A percentile compares a stretch with the other conserved stretches of the same genome.
Conservation (phyloP, 257 asterid genomes). For the Solanum paucissectum region DNA sequence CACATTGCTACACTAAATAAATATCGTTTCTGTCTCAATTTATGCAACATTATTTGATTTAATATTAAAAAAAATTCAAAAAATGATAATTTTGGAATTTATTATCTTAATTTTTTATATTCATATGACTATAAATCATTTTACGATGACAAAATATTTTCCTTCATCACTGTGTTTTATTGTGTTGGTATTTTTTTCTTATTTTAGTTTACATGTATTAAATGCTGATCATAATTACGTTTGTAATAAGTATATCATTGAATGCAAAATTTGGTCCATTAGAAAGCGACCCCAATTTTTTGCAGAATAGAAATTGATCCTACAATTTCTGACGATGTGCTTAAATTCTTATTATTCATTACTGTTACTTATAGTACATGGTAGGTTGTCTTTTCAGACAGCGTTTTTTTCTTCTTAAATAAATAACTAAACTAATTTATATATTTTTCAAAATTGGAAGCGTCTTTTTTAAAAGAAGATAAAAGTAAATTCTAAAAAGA, state of each 20-base stretch:
- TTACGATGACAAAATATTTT: not conserved
- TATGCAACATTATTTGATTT: rapidly evolving
- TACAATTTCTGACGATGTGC: not conserved
- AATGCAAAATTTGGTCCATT: not conserved
- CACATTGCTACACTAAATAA: not conserved
- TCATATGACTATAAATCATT: too few relatives aligned
- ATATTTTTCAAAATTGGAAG: not conserved
- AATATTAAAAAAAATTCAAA: not conserved
- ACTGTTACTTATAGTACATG: not conserved
- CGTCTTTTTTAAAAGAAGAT: too few relatives aligned
- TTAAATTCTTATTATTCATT: not conserved
- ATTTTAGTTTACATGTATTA: not conserved
- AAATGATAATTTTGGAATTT: too few relatives aligned
- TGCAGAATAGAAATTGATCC: not conserved
- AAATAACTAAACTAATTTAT: not conserved
- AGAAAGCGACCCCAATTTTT: not conserved
- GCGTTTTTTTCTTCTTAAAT: too few relatives aligned
- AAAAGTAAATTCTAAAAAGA: not conserved
- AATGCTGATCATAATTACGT: not conserved
- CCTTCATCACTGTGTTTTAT: not conserved
- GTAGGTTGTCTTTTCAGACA: not conserved
- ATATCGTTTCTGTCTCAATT: not conserved
- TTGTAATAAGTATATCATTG: not conserved
- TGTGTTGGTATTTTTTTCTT: not conserved
- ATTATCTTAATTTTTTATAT: not conserved